Evolutionary conservation across 768 basidiomycete genomes (phyloP).

Genomic region (Neoboletus subvelutipes): DNA sequence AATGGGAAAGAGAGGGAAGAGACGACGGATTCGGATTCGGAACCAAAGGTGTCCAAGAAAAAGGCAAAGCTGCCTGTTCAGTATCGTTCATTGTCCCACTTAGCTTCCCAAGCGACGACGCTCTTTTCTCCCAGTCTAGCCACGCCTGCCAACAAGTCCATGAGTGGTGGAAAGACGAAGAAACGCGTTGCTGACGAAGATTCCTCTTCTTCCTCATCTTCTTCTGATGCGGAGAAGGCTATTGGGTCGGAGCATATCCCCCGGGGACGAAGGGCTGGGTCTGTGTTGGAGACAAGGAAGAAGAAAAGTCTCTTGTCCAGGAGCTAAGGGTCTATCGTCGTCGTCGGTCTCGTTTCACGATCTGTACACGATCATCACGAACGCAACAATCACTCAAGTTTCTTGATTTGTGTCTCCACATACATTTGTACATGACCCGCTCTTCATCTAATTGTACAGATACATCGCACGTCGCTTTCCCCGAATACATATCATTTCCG

Average conservation of each 20-base stretch:
- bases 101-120: slow-evolving; percentile 36
- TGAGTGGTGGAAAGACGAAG: slow-evolving; percentile 28
- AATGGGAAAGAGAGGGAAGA: slow-evolving; percentile 40
- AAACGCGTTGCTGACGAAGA: slow-evolving; percentile 12
- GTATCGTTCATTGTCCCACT: slow-evolving; percentile 54
- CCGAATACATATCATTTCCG: background rate
- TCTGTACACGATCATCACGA: background rate
- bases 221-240: slow-evolving; percentile 37
- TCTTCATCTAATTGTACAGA: background rate
- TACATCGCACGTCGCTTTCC: background rate
- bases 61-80: slow-evolving; percentile 8
- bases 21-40: slow-evolving; percentile 25
- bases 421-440: background rate
- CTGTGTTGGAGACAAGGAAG: slow-evolving; percentile 26
- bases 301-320: slow-evolving; percentile 18
- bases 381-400: background rate
- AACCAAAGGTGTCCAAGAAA: slow-evolving; percentile 18
- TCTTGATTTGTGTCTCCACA: background rate
- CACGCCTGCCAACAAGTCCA: slow-evolving; percentile 32
- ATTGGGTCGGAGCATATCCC: slow-evolving; percentile 58
- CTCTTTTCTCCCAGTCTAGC: slow-evolving; percentile 38
- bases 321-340: background rate
- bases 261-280: slow-evolving; percentile 52
- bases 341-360: background rate
- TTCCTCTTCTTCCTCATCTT: slow-evolving; percentile 42